Conservation (phyloP, 1,139 yeast genomes). For the Meyerozyma elateridarum region DNA sequence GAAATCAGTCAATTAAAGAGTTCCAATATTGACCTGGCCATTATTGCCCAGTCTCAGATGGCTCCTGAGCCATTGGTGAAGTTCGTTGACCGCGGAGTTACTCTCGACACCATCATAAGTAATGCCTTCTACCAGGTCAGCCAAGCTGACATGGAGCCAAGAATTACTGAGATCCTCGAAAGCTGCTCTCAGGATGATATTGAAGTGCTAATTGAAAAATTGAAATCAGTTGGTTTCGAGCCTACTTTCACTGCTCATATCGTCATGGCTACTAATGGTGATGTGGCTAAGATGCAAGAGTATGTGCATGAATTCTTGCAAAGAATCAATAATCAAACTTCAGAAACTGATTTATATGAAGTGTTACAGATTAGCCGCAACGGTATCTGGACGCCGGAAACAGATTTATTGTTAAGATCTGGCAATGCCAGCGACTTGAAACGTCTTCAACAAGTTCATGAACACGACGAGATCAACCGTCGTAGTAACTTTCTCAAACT, state of each 20-base stretch:
- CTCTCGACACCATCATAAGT: constrained; percentile 2
- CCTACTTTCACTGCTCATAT: constrained; percentile 25
- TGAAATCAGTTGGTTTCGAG: constrained; percentile 18
- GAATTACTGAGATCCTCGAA: constrained; percentile 1
- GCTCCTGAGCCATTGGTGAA: constrained; percentile 4
- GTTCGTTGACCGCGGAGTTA: constrained; percentile 4
- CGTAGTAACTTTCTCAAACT: constrained; percentile 4
- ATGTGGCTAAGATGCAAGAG: constrained; percentile 9
- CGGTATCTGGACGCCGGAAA: constrained; percentile 4
- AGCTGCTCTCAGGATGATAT: constrained; percentile 2
- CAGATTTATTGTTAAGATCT: constrained; percentile 2
- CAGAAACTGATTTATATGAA: constrained; percentile 1
- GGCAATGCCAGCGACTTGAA: constrained; percentile 1
- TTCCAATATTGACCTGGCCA: constrained; percentile 31
- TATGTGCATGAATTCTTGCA: constrained; percentile 3
- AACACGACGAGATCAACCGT: constrained; percentile 3
- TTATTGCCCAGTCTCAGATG: constrained; percentile 11
- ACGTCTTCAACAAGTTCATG: constrained; percentile 2
- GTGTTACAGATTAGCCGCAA: constrained; percentile 2
- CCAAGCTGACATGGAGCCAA: constrained; percentile 2
- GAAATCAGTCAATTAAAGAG: constrained; percentile 36
- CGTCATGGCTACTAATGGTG: constrained; percentile 23
- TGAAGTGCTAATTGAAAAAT: neutral
- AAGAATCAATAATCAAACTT: constrained; percentile 1
- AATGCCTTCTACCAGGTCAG: constrained; percentile 1